Percentiles rank a stretch among this genome's conserved stretches.
Evolutionary conservation across 2,329 filamentous ascomycete species (phyloP).

Genomic region (Cercospora citrullina): DNA sequence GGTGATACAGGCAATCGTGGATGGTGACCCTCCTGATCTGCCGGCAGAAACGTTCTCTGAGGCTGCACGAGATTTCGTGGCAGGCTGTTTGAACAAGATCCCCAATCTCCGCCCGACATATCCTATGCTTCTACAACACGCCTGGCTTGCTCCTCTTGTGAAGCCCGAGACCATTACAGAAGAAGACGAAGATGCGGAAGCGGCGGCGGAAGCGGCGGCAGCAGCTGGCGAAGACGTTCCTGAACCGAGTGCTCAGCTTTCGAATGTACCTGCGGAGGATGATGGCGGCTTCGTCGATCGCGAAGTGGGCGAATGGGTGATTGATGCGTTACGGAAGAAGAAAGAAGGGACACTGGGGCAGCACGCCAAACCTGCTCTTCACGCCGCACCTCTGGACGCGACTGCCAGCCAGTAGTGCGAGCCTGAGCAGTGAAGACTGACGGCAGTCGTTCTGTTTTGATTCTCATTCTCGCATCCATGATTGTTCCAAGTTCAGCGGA

Average conservation of each 20-base stretch:
- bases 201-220: slow-evolving; percentile 31
- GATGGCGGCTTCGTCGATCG: slow-evolving; percentile 56
- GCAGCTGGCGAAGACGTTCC: slow-evolving; percentile 25
- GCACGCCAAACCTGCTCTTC: slow-evolving; percentile 73
- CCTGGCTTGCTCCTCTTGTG: slow-evolving; percentile 76
- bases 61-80: slow-evolving; percentile 81
- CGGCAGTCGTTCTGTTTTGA: slow-evolving; percentile 10
- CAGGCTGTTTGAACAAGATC: slow-evolving; percentile 86
- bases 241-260: slow-evolving; percentile 21
- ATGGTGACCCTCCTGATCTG: slow-evolving; percentile 89
- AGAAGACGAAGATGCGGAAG: slow-evolving; percentile 62
- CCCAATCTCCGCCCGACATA: slow-evolving; percentile 93
- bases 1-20: slow-evolving; percentile 78
- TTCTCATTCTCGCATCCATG: neutral
- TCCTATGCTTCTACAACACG: slow-evolving; percentile 80
- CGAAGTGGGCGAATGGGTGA: slow-evolving; percentile 87
- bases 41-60: slow-evolving; percentile 77
- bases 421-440: slow-evolving; percentile 10
- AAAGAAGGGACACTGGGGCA: slow-evolving; percentile 58
- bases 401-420: slow-evolving; percentile 15
- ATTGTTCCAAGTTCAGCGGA: slow-evolving; percentile 4
- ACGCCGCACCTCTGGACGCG: slow-evolving; percentile 79
- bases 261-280: slow-evolving; percentile 41
- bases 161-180: slow-evolving; percentile 74
- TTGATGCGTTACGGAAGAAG: slow-evolving; percentile 66